Conservation (phyloP, 2,329 filamentous ascomycete genomes). For the Passalora sequoiae region DNA sequence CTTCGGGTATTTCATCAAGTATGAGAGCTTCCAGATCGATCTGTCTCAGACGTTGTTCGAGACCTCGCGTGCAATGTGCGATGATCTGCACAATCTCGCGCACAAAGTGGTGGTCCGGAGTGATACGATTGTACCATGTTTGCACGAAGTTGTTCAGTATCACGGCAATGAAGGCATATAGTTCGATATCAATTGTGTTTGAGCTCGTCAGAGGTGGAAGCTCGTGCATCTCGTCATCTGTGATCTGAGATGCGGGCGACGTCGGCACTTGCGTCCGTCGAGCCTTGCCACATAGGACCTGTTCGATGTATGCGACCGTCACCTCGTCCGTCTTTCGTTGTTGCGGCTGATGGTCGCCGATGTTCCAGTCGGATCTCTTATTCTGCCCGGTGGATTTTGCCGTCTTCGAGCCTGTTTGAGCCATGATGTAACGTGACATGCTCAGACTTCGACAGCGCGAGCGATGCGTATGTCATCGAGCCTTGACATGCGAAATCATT, state of each 20-base stretch:
- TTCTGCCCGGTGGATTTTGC: no score
- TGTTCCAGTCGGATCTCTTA: no score
- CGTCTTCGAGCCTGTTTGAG: no score
- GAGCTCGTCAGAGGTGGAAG: conserved; percentile 89
- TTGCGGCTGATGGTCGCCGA: background rate
- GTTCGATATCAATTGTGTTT: conserved; percentile 85
- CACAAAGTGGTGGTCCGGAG: conserved; percentile 80
- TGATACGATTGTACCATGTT: conserved; percentile 89
- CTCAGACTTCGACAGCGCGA: no score
- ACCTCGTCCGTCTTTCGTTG: conserved; percentile 60
- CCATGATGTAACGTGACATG: no score
- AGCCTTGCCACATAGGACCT: conserved; percentile 15
- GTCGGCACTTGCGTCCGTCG: conserved; percentile 12
- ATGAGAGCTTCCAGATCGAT: conserved; percentile 78
- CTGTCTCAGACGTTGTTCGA: conserved; percentile 79
- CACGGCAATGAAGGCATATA: conserved; percentile 88
- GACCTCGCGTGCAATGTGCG: conserved; percentile 79
- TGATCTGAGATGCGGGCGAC: conserved; percentile 5
- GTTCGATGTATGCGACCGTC: conserved; percentile 64
- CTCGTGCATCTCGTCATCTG: conserved; percentile 59
- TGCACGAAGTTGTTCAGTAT: conserved; percentile 86
- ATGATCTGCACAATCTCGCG: conserved; percentile 85
- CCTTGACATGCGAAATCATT: no score
- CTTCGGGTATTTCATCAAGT: conserved; percentile 78
- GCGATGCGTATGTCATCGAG: no score